Base-by-base conservation (phyloP, 139 green algal genomes). In the Tetradesmus lagerheimii region DNA sequence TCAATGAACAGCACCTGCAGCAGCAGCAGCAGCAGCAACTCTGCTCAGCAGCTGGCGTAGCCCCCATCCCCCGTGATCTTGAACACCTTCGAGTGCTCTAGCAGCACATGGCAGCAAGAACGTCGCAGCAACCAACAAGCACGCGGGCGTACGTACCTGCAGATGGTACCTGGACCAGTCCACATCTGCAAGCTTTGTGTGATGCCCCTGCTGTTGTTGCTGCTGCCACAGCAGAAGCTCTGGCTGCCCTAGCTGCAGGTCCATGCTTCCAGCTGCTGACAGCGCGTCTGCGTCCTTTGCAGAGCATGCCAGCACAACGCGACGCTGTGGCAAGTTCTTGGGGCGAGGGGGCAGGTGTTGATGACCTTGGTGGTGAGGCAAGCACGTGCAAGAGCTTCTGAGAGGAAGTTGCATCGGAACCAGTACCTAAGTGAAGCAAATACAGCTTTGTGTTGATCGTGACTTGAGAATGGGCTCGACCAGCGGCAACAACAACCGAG, bases 151-250 rank as follows among this genome's bases (percentile, higher is more conserved):
- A 37, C 45, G 15, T 53, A 84, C 86, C 71, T 90, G 87, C 29
- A 93, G 66, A 41, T 93, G 88, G 53, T 93, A 92, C 2, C 91
- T 53, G 18, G 45, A 47, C 91, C 91, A 93, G 84, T 93, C 91
- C 9, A 92, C 89, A 20, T 75, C 39, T 23, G 91, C 85, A 37
- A 92, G 88, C 50, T 83, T 31, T 35, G 80, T 67, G 27, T 76
- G 45, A 0, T 47, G 31, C 43, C 50, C 29, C 43, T 75, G 81
- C 50, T 87, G 45, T 11, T 85, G 39, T 20, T 76, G 81, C 34
- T 76, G 34, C 81, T 50, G 81, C 53, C 14, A 18, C 31, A 43
- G 47, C 81, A 50, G 47, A 12, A 34, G 47, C 81, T 50, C 6
- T 50, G 31, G 41, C 80, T 41, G 38, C 43, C 23, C 41, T n/a